These are phyloP conservation scores for Hansenula lynferdii DNA, from an alignment of 1,139 yeast species.

Conservation along the genomic window DNA sequence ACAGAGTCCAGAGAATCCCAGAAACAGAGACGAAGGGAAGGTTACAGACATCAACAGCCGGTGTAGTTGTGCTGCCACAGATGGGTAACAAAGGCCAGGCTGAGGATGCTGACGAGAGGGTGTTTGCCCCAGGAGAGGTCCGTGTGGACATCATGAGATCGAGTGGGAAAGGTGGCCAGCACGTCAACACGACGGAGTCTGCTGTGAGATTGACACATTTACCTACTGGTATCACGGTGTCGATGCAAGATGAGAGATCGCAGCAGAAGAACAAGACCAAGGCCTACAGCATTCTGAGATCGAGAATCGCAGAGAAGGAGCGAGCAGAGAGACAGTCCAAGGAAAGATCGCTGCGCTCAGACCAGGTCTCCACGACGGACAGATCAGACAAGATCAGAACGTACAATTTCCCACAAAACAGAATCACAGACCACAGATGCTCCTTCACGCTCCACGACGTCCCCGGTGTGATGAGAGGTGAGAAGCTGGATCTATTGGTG, in stretches of 20 bases:
- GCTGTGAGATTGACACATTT: slow-evolving; percentile 92
- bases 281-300: slow-evolving; percentile 78
- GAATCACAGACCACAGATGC: slow-evolving; percentile 93
- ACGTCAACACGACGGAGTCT: slow-evolving; percentile 95
- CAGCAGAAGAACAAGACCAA: slow-evolving; percentile 94
- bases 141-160: slow-evolving; percentile 95
- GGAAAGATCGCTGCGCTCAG: slow-evolving; percentile 66
- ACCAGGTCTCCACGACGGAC: slow-evolving; percentile 85
- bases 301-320: slow-evolving; percentile 80
- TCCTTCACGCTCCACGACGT: slow-evolving; percentile 74
- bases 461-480: slow-evolving; percentile 76
- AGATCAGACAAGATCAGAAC: slow-evolving; percentile 93
- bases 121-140: slow-evolving; percentile 82
- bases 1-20: slow-evolving; percentile 92
- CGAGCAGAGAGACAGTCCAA: slow-evolving; percentile 57
- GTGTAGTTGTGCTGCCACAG: slow-evolving; percentile 90
- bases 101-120: slow-evolving; percentile 62
- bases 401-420: slow-evolving; percentile 86
- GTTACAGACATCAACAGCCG: slow-evolving; percentile 94
- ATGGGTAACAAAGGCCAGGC: slow-evolving; percentile 49
- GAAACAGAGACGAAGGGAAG: slow-evolving; percentile 92
- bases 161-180: slow-evolving; percentile 98
- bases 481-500: slow-evolving; percentile 57
- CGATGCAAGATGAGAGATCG: slow-evolving; percentile 93
- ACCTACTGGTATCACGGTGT: slow-evolving; percentile 86